A percentile compares a stretch with the other conserved stretches of the same genome.
Conservation (phyloP, 306 rosid genomes). For the Dryas alaskensis region DNA sequence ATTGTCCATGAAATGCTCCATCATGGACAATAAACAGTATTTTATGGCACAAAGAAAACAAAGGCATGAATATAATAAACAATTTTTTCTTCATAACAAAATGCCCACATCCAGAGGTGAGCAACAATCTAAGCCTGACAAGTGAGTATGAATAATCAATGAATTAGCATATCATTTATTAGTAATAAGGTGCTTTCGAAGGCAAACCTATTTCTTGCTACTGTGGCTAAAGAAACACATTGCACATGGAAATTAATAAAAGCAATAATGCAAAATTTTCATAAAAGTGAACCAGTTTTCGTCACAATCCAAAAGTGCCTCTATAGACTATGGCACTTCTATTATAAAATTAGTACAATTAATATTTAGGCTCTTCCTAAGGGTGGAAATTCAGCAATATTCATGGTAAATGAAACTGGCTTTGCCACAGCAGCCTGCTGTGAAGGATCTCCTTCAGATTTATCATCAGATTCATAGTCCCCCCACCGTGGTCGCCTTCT, state of each 20-base stretch:
- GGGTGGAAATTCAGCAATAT: neutral
- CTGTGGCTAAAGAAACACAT: neutral
- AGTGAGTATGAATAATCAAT: too few relatives aligned
- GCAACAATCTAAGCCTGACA: too few relatives aligned
- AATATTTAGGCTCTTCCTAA: neutral
- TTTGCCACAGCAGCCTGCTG: neutral
- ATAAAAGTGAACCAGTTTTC: neutral
- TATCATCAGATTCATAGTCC: neutral
- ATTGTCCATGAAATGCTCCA: too few relatives aligned
- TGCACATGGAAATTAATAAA: neutral
- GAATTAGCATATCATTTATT: too few relatives aligned
- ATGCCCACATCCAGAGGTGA: too few relatives aligned
- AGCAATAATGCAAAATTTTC: neutral
- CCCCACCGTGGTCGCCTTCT: neutral
- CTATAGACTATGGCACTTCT: neutral
- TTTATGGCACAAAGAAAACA: too few relatives aligned
- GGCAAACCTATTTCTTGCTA: too few relatives aligned
- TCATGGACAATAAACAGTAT: too few relatives aligned
- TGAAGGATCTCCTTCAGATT: neutral
- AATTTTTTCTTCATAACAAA: too few relatives aligned
- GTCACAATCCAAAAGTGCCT: conserved; percentile 5
- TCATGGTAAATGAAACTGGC: neutral
- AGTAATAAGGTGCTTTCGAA: too few relatives aligned
- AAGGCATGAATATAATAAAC: too few relatives aligned
- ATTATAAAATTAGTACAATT: neutral